A percentile compares a stretch with the other conserved stretches of the same genome.
Conservation (phyloP, 2,329 filamentous ascomycete genomes). For the Stromatinia cepivora region DNA sequence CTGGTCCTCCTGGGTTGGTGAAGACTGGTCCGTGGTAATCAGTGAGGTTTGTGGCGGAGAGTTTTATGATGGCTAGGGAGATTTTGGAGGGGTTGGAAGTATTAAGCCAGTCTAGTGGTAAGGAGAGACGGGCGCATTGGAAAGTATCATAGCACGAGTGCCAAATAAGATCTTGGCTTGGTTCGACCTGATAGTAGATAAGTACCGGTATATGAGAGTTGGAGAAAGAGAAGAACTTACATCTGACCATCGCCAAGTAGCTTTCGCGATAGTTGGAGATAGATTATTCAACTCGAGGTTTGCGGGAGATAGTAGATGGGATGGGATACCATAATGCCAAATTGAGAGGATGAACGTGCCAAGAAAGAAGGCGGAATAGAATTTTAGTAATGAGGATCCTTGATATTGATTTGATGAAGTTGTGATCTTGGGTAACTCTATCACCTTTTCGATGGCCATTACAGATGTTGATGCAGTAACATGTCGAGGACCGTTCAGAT, state of each 20-base stretch:
- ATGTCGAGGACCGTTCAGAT: background rate
- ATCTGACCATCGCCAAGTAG: background rate
- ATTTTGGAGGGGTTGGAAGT: constrained; percentile 26
- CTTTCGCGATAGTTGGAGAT: background rate
- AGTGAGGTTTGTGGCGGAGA: constrained; percentile 28
- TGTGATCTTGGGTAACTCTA: background rate
- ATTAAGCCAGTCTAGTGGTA: constrained; percentile 36
- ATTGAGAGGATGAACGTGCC: background rate
- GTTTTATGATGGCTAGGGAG: constrained; percentile 30
- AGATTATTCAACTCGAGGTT: background rate
- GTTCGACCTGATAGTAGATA: background rate
- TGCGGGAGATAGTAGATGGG: background rate
- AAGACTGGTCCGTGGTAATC: constrained; percentile 33
- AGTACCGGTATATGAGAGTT: background rate
- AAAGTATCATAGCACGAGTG: constrained; percentile 32
- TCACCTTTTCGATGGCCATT: constrained; percentile 1
- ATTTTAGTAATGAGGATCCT: background rate
- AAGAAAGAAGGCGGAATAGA: constrained; percentile 1
- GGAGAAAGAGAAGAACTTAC: background rate
- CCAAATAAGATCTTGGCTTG: constrained; percentile 31
- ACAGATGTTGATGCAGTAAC: background rate
- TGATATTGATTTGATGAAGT: background rate
- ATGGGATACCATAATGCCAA: constrained; percentile 15
- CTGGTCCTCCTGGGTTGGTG: constrained; percentile 46
- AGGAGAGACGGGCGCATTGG: constrained; percentile 35